phyloP scores from a whole-genome alignment of 768 basidiomycete species.

The Nidula microcarpa region DNA sequence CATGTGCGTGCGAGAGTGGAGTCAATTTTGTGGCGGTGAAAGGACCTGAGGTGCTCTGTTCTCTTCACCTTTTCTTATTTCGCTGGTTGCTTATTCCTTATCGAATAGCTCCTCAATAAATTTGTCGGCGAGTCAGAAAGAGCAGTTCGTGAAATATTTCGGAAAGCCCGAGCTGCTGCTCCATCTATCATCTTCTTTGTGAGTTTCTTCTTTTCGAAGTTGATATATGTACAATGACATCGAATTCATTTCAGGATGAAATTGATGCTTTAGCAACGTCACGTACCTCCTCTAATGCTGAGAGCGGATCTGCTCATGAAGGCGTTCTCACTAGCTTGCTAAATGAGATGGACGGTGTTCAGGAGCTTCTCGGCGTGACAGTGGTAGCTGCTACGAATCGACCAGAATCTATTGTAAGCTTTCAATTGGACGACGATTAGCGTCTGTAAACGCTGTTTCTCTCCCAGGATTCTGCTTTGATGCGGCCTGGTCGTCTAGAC shows the following conservation, averaged over 20 bases:
- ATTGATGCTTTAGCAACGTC: slow-evolving; percentile 91
- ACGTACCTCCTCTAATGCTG: slow-evolving; percentile 57
- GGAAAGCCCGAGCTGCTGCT: slow-evolving; percentile 90
- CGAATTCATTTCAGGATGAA: slow-evolving; percentile 66
- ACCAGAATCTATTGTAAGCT: slow-evolving; percentile 76
- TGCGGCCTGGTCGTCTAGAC: slow-evolving; percentile 94
- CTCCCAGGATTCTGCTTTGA: slow-evolving; percentile 83
- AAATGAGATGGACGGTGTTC: slow-evolving; percentile 99
- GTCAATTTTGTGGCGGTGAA: slow-evolving; percentile 97
- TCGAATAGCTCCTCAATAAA: slow-evolving; percentile 83
- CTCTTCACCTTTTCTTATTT: background rate
- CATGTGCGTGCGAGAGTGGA: slow-evolving; percentile 90
- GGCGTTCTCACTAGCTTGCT: slow-evolving; percentile 91
- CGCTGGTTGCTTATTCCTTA: background rate
- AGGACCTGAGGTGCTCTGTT: slow-evolving; percentile 73
- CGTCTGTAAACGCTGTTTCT: slow-evolving; percentile 1
- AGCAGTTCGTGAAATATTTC: slow-evolving; percentile 91
- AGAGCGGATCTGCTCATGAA: slow-evolving; percentile 61
- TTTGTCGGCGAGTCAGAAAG: slow-evolving; percentile 97
- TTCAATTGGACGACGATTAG: background rate
- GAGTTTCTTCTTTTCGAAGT: slow-evolving; percentile 21
- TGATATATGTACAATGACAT: too few relatives aligned
- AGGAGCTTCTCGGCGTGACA: slow-evolving; percentile 92
- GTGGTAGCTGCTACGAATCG: slow-evolving; percentile 95
- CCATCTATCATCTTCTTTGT: slow-evolving; percentile 98